Conservation (phyloP, 2,329 filamentous ascomycete species). For the Trichoderma sp. region DNA sequence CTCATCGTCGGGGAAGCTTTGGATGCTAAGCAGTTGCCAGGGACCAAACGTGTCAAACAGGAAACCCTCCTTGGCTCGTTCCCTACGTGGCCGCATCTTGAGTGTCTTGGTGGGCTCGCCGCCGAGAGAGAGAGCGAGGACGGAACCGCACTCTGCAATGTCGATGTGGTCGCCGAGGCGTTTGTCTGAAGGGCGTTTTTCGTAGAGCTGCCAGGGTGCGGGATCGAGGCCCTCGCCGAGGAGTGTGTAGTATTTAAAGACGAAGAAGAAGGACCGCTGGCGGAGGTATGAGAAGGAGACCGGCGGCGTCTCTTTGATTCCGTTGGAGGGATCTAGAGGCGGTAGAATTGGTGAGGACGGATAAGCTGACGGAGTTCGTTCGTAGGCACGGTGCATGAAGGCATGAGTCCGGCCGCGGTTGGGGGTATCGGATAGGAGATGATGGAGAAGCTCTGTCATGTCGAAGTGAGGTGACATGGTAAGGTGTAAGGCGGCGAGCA, state of each 20-base stretch:
- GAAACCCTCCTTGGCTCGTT: conserved; percentile 48
- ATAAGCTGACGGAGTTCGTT: conserved; percentile 26
- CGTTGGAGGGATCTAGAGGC: conserved; percentile 12
- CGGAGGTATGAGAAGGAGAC: conserved; percentile 38
- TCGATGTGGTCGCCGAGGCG: conserved; percentile 51
- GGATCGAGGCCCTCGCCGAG: conserved; percentile 55
- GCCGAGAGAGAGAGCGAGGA: conserved; percentile 57
- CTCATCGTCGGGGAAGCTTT: conserved; percentile 59
- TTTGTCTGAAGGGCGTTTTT: conserved; percentile 43
- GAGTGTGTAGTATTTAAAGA: conserved; percentile 64
- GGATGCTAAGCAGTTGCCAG: conserved; percentile 59
- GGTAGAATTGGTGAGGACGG: conserved; percentile 22
- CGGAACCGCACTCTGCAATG: conserved; percentile 57
- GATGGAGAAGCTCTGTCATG: conserved; percentile 58
- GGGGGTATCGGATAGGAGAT: conserved; percentile 50
- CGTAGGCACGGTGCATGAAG: conserved; percentile 51
- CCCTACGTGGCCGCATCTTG: conserved; percentile 48
- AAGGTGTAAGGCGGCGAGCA: conserved; percentile 58
- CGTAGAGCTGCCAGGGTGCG: conserved; percentile 58
- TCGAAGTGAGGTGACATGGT: conserved; percentile 58
- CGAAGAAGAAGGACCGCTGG: conserved; percentile 60
- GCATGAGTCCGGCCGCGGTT: conserved; percentile 46
- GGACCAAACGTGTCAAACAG: conserved; percentile 59
- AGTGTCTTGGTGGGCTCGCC: conserved; percentile 51
- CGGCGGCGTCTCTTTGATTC: conserved; percentile 1